Percentiles rank a stretch among this genome's conserved stretches.
Conservation (phyloP, 1,284 basidiomycete species). For the Ceratobasidium sp. region DNA sequence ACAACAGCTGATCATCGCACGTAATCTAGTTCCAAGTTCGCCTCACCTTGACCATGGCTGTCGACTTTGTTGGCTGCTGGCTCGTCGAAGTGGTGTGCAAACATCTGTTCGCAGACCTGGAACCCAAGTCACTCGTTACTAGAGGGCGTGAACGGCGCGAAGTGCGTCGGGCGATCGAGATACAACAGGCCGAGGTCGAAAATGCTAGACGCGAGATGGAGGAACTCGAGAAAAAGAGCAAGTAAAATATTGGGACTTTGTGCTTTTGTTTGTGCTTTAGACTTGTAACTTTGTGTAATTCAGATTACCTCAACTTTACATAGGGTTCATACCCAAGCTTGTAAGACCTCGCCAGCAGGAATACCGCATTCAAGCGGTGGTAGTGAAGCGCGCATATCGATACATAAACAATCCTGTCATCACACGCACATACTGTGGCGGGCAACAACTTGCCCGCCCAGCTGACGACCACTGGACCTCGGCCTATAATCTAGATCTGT, state of each 20-base stretch:
- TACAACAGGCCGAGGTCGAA: constrained; percentile 44
- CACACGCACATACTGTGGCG: too few relatives aligned
- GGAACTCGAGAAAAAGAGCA: constrained; percentile 47
- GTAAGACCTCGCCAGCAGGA: too few relatives aligned
- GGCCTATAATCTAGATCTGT: background rate
- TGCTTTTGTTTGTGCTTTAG: constrained; percentile 12
- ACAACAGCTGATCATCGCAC: background rate
- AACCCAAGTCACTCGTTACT: constrained; percentile 87
- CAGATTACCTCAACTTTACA: background rate
- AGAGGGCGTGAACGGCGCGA: constrained; percentile 80
- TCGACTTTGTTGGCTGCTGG: constrained; percentile 92
- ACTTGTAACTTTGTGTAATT: constrained; percentile 31
- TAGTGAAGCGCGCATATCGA: too few relatives aligned
- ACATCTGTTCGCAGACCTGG: constrained; percentile 85
- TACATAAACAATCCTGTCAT: too few relatives aligned
- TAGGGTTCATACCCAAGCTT: too few relatives aligned
- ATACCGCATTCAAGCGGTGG: too few relatives aligned
- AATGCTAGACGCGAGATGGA: constrained; percentile 40
- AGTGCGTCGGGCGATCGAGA: constrained; percentile 57
- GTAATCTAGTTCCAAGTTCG: constrained; percentile 77
- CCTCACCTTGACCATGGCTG: constrained; percentile 81
- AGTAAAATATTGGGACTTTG: constrained; percentile 7
- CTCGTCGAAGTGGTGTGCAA: constrained; percentile 87
- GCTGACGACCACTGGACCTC: background rate
- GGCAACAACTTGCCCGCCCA: too few relatives aligned